phyloP scores from a whole-genome alignment of 495 filamentous ascomycete species.

The Xanthoparmelia taractica region DNA sequence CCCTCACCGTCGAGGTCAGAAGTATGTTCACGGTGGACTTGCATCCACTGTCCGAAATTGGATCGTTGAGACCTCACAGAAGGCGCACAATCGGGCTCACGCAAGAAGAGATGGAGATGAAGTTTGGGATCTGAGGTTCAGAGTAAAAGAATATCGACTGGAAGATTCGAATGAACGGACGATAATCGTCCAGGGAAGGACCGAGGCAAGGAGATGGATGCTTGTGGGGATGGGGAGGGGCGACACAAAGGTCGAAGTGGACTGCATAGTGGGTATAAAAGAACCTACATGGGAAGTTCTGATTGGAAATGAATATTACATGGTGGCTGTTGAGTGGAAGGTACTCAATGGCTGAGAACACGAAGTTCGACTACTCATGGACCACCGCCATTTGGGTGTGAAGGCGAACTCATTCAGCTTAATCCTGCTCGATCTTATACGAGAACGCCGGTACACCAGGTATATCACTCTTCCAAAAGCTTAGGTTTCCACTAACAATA shows the following conservation, averaged over 20 bases:
- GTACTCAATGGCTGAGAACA: slow-evolving; percentile 5
- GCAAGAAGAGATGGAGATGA: slow-evolving; percentile 6
- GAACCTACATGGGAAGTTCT: slow-evolving; percentile 12
- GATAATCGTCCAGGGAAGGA: slow-evolving; percentile 19
- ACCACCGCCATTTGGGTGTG: not conserved
- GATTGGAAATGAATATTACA: not conserved
- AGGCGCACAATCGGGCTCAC: slow-evolving; percentile 1
- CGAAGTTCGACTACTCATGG: not conserved
- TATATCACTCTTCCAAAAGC: not conserved
- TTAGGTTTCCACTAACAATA: not conserved
- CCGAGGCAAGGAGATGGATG: slow-evolving; percentile 9
- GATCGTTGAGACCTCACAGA: slow-evolving; percentile 29
- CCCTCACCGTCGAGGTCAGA: slow-evolving; percentile 33
- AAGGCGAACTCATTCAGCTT: not conserved
- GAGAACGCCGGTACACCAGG: not conserved
- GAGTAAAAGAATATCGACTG: not conserved
- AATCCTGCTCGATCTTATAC: not conserved
- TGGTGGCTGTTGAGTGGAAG: slow-evolving; percentile 17
- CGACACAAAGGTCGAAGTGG: slow-evolving; percentile 4
- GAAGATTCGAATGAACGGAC: slow-evolving; percentile 13
- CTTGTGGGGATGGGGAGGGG: slow-evolving; percentile 13
- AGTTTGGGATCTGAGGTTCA: slow-evolving; percentile 2
- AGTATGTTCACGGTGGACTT: slow-evolving; percentile 33
- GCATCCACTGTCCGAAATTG: slow-evolving; percentile 31
- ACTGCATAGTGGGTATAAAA: slow-evolving; percentile 7